These are phyloP conservation scores for Tillandsia leiboldiana DNA, from an alignment of 176 grass and related monocot species.

Conservation along the genomic window DNA sequence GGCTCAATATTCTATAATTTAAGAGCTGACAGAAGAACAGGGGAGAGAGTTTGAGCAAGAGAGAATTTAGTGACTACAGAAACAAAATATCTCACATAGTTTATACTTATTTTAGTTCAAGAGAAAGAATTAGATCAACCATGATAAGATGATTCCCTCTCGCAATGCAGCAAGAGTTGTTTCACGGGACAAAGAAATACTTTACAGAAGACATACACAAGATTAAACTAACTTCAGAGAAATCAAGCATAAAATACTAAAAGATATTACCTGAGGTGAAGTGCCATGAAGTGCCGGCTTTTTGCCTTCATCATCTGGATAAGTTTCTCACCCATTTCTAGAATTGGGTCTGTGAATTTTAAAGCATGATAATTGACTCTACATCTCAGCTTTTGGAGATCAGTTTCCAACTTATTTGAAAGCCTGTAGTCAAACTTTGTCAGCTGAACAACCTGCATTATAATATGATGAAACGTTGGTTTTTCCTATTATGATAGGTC, in stretches of 20 bases:
- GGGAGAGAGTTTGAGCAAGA: too few species aligned
- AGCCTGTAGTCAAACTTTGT: slow-evolving; percentile 83
- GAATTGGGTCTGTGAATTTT: slow-evolving; percentile 74
- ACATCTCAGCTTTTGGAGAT: slow-evolving; percentile 83
- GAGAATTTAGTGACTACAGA: too few species aligned
- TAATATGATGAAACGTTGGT: neutral
- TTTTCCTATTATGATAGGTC: neutral
- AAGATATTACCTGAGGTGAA: slow-evolving; percentile 64
- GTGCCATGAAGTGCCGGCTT: slow-evolving; percentile 62
- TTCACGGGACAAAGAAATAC: too few species aligned
- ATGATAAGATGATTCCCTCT: too few species aligned
- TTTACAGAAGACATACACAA: neutral
- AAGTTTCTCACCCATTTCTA: slow-evolving; percentile 57
- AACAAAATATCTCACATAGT: too few species aligned
- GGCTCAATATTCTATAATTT: too few species aligned
- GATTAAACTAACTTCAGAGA: neutral
- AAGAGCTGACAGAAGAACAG: too few species aligned
- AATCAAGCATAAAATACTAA: neutral
- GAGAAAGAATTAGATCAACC: too few species aligned
- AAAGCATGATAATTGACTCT: slow-evolving; percentile 90
- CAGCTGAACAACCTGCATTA: slow-evolving; percentile 63
- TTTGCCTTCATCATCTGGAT: slow-evolving; percentile 51
- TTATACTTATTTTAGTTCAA: too few species aligned
- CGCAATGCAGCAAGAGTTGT: too few species aligned
- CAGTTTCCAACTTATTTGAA: slow-evolving; percentile 62